Conservation (phyloP, 1,139 yeast genomes). For the Hyphopichia burtonii region DNA sequence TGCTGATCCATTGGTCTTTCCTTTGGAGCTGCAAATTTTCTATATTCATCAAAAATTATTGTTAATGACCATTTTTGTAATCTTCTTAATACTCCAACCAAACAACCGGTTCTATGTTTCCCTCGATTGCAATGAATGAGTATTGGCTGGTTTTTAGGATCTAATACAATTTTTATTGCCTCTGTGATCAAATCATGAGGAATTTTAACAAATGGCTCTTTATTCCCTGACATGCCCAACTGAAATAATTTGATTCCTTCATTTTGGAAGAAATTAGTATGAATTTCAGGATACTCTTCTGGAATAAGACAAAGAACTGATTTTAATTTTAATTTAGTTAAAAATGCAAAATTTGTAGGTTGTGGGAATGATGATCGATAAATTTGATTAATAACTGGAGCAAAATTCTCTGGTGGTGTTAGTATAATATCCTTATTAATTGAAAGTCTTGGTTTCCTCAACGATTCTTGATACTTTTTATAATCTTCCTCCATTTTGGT, state of each 20-base stretch:
- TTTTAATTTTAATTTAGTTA: slow-evolving; percentile 60
- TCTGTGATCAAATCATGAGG: slow-evolving; percentile 74
- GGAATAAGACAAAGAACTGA: slow-evolving; percentile 84
- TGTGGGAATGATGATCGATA: slow-evolving; percentile 91
- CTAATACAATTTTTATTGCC: slow-evolving; percentile 76
- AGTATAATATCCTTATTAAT: slow-evolving; percentile 9
- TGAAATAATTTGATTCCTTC: slow-evolving; percentile 73
- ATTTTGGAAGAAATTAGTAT: slow-evolving; percentile 57
- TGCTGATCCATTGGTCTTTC: slow-evolving; percentile 95
- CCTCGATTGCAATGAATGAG: slow-evolving; percentile 95
- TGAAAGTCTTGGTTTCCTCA: neutral
- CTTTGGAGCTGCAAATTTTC: slow-evolving; percentile 92
- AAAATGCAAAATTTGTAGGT: slow-evolving; percentile 72
- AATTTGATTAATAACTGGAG: slow-evolving; percentile 75
- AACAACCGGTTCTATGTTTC: slow-evolving; percentile 93
- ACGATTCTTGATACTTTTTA: slow-evolving; percentile 6
- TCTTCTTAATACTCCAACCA: slow-evolving; percentile 87
- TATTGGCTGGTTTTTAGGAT: slow-evolving; percentile 87
- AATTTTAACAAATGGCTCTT: slow-evolving; percentile 89
- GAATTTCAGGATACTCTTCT: slow-evolving; percentile 84
- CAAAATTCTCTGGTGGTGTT: slow-evolving; percentile 89
- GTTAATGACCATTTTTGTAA: slow-evolving; percentile 91
- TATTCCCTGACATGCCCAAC: slow-evolving; percentile 92
- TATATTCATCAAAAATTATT: slow-evolving; percentile 90
- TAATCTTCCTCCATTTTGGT: slow-evolving; percentile 20